Evolutionary conservation across 2,329 filamentous ascomycete species (phyloP).

Genomic region (Drechslerella coelobrocha): DNA sequence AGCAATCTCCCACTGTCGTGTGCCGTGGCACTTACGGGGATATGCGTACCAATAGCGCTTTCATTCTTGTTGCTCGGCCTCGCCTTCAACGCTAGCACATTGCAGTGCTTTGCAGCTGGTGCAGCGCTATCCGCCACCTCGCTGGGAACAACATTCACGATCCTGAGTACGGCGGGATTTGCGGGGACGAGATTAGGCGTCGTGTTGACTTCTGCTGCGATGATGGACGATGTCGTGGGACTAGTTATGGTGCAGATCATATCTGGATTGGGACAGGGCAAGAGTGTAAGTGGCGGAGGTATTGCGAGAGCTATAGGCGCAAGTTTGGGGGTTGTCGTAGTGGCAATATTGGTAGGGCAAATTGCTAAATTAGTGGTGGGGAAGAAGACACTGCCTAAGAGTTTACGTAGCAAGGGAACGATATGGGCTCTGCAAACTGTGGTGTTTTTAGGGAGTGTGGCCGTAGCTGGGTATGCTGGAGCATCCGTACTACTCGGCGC

Average conservation of each 20-base stretch:
- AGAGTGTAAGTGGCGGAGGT: constrained; percentile 3
- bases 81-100: constrained; percentile 59
- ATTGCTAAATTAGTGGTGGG: not conserved
- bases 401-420: constrained; percentile 55
- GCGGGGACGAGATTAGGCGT: constrained; percentile 65
- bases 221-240: constrained; percentile 82
- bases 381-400: constrained; percentile 50
- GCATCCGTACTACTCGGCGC: constrained; percentile 70
- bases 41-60: constrained; percentile 69
- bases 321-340: constrained; percentile 48
- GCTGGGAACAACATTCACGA: constrained; percentile 73
- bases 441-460: constrained; percentile 63
- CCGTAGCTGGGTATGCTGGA: constrained; percentile 66
- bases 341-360: constrained; percentile 34
- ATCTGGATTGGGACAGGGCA: constrained; percentile 63
- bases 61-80: constrained; percentile 68
- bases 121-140: constrained; percentile 77
- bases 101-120: constrained; percentile 75
- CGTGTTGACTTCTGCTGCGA: constrained; percentile 74
- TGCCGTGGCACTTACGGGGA: constrained; percentile 70
- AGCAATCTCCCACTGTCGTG: constrained; percentile 69
- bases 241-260: constrained; percentile 80
- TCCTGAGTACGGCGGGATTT: constrained; percentile 68
- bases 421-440: constrained; percentile 62
- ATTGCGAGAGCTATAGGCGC: constrained; percentile 62